Conservation (phyloP, 768 basidiomycete species). For the Lentinula raphanica region DNA sequence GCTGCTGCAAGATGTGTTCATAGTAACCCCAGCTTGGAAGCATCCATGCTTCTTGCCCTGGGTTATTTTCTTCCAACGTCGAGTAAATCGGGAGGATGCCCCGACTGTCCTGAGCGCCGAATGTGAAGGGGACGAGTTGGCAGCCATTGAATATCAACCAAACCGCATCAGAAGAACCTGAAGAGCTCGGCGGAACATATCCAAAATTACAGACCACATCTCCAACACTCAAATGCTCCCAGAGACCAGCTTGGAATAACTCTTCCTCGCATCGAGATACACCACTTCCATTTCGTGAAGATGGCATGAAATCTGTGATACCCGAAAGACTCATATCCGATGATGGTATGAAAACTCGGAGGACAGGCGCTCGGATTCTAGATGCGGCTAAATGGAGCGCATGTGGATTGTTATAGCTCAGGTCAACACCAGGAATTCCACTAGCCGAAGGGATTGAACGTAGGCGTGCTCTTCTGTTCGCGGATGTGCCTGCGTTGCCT, state of each 20-base stretch:
- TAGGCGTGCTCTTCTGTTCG: not conserved
- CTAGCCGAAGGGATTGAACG: not conserved
- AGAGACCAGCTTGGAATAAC: conserved; percentile 60
- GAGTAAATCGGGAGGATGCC: not conserved
- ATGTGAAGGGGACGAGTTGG: conserved; percentile 26
- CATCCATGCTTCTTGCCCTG: not conserved
- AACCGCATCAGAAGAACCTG: not conserved
- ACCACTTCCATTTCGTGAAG: conserved; percentile 28
- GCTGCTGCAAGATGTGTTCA: not conserved
- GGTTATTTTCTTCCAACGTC: not conserved
- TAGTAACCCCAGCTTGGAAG: conserved; percentile 4
- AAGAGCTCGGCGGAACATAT: conserved; percentile 47
- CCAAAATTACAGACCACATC: conserved; percentile 81
- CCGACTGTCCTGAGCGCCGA: not conserved
- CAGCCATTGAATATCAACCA: conserved; percentile 78
- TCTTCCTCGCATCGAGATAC: conserved; percentile 53
- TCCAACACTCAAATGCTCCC: conserved; percentile 71
- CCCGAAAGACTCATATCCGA: conserved; percentile 29
- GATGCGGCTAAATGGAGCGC: conserved; percentile 58
- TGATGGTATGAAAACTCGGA: conserved; percentile 74
- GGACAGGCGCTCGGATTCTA: conserved; percentile 62
- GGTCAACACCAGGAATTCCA: not conserved
- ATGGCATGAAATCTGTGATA: conserved; percentile 4
- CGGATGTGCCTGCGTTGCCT: not conserved
- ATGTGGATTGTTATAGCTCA: conserved; percentile 34